Conservation (phyloP, 768 basidiomycete species). For the Hygrophorus pudorinus region DNA sequence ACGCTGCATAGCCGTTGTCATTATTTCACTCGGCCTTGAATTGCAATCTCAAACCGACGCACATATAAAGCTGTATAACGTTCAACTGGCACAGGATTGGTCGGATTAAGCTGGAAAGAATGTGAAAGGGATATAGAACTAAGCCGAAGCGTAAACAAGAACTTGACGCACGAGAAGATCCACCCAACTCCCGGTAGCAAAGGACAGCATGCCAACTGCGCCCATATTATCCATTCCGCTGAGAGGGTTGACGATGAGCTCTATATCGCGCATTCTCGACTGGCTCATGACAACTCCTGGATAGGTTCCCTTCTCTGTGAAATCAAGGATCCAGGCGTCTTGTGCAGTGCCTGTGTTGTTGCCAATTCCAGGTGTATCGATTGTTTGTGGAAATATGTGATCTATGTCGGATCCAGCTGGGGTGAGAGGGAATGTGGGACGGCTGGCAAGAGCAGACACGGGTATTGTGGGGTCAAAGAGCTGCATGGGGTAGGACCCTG, state of each 20-base stretch:
- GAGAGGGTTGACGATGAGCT: slow-evolving; percentile 48
- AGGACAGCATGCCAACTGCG: slow-evolving; percentile 32
- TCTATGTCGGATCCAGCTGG: slow-evolving; percentile 36
- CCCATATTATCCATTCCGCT: slow-evolving; percentile 35
- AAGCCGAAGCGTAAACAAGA: slow-evolving; percentile 1
- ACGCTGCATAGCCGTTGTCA: slow-evolving; percentile 27
- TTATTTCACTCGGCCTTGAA: not conserved
- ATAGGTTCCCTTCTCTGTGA: slow-evolving; percentile 43
- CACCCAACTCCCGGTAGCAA: slow-evolving; percentile 51
- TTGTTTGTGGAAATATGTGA: slow-evolving; percentile 38
- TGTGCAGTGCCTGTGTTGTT: slow-evolving; percentile 15
- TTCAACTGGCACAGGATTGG: slow-evolving; percentile 38
- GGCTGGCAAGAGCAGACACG: slow-evolving; percentile 32
- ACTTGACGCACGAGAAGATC: slow-evolving; percentile 42
- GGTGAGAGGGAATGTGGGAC: slow-evolving; percentile 46
- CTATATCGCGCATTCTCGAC: slow-evolving; percentile 63
- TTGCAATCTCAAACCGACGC: slow-evolving; percentile 21
- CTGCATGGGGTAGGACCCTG: slow-evolving; percentile 20
- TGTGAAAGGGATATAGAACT: not conserved
- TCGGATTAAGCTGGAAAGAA: slow-evolving; percentile 45
- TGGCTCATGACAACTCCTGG: slow-evolving; percentile 66
- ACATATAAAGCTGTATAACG: slow-evolving; percentile 64
- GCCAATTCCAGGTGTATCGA: slow-evolving; percentile 19
- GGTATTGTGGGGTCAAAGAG: slow-evolving; percentile 34
- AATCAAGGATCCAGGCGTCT: slow-evolving; percentile 62